Percentiles rank a stretch among this genome's conserved stretches.
These are phyloP conservation scores for Vanderwaltozyma yarrowii DNA, from an alignment of 805 yeast species.

Conservation along the genomic window DNA sequence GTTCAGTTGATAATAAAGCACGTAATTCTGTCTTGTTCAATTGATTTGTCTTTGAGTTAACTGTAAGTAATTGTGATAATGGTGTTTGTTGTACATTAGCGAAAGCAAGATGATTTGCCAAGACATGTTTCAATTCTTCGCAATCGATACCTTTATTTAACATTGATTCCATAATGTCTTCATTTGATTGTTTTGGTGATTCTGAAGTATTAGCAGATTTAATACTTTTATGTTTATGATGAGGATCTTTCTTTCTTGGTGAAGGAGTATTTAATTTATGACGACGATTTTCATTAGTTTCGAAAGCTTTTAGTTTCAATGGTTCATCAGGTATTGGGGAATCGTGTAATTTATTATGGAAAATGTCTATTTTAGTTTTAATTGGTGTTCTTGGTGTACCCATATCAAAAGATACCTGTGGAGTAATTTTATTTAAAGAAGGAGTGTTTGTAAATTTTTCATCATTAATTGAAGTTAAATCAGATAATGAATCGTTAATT, in stretches of 20 bases:
- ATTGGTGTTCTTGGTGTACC: background rate
- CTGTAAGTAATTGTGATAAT: conserved; percentile 53
- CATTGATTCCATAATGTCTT: conserved; percentile 5
- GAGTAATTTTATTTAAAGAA: background rate
- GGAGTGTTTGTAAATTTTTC: background rate
- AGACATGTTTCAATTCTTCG: conserved; percentile 48
- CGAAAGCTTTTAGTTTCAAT: background rate
- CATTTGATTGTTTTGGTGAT: conserved; percentile 1
- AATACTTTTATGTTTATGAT: background rate
- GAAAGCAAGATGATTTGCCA: conserved; percentile 81
- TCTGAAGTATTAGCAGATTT: background rate
- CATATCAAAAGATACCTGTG: background rate
- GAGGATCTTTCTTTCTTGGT: background rate
- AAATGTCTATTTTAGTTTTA: background rate
- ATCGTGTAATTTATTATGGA: background rate
- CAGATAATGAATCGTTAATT: background rate
- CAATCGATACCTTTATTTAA: conserved; percentile 31
- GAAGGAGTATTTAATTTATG: conserved; percentile 1
- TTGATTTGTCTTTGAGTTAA: conserved; percentile 43
- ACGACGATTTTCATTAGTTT: background rate
- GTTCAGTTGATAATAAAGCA: conserved; percentile 32
- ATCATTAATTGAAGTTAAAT: background rate
- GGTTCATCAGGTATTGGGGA: background rate
- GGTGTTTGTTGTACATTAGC: conserved; percentile 85
- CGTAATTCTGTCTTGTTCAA: conserved; percentile 38